Base-by-base conservation (phyloP, 352 stramenopile genomes). In the Phytophthora pistaciae region DNA sequence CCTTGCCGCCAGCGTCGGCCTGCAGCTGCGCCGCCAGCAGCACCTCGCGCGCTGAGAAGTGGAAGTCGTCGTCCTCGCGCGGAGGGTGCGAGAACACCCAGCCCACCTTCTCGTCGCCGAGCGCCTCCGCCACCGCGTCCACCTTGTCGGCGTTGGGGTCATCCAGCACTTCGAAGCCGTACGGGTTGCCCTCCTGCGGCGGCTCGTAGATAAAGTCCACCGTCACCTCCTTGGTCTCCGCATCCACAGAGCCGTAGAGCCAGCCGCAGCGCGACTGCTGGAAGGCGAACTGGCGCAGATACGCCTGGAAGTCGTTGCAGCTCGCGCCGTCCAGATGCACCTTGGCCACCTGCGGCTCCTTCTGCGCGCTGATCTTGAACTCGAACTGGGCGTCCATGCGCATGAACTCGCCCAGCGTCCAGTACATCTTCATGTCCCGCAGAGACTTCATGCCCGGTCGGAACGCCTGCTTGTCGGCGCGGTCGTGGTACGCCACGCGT, bases 381-480 rank as follows among this genome's bases (percentile, higher is more conserved):
- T 98, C 95, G 75, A 98, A 99, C 71, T 99, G 88, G 33, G 95
- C 88, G 77, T 99, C 97, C 94, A 99, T 98, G 57, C 91, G 94
- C 70, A 97, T 97, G 80, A 99, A 99, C 83, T 99, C 97, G 54
- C 88, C 87, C 10, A 99, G 78, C 38, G 97, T 99, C 98, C 98
- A 99, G 69, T 98, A 84, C 96, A 99, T 99, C 84, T 99, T 99
- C 90, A 99, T 99, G 75, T 98, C 95, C 2, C 97, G 85, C 53
- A 99, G 79, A 33, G 97, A 81, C 75, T 99, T 93, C 82, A 99
- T 91, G 7, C 98, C 98, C 11, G 97, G 97, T 21, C 98, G 90
- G 80, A 99, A 99, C 44, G 78, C 93, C 67, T 84, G 97, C 78
- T 91, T 89, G 70, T 82, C 83, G 29, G 85, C 80, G 60, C 77